These are phyloP conservation scores for Edaphochlamys debaryana DNA, from an alignment of 139 green algal genomes.

Conservation along the genomic window DNA sequence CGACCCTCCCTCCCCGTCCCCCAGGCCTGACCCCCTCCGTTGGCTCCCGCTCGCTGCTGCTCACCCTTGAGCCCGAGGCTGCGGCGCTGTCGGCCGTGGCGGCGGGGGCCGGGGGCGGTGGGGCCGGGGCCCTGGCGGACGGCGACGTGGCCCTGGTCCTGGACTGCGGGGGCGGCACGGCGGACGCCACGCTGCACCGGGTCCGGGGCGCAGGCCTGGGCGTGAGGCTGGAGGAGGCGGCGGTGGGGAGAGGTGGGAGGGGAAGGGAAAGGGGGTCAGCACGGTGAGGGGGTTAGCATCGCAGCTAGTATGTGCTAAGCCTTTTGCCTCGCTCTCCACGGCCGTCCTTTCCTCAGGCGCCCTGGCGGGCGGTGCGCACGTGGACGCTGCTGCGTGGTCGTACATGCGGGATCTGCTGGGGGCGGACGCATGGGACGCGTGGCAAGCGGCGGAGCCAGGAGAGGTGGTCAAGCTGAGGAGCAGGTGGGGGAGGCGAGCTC, in stretches of 20 bases:
- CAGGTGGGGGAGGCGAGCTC: too few species aligned
- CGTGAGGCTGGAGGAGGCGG: slow-evolving; percentile 12
- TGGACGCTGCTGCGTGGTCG: not conserved
- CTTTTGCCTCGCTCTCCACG: not conserved
- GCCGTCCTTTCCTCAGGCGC: not conserved
- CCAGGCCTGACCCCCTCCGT: not conserved
- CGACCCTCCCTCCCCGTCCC: not conserved
- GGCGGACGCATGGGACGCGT: not conserved
- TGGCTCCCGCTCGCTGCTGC: not conserved
- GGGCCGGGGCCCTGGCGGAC: not conserved
- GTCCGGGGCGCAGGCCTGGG: not conserved
- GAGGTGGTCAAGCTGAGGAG: too few species aligned
- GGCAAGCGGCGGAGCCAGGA: not conserved
- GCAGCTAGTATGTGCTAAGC: not conserved
- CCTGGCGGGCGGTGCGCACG: slow-evolving; percentile 4
- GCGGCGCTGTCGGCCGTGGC: not conserved
- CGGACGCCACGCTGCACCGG: slow-evolving; percentile 14
- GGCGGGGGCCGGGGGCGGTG: too few species aligned
- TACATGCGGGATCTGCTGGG: slow-evolving; percentile 17
- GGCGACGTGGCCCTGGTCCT: slow-evolving; percentile 37
- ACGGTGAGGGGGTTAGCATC: not conserved
- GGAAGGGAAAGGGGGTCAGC: too few species aligned
- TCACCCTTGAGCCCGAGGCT: slow-evolving; percentile 30
- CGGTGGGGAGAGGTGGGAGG: not conserved
- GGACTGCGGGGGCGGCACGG: slow-evolving; percentile 39